A percentile compares a stretch with the other conserved stretches of the same genome.
Conservation (phyloP, 2,329 filamentous ascomycete species). For the Epichloe bromicola region DNA sequence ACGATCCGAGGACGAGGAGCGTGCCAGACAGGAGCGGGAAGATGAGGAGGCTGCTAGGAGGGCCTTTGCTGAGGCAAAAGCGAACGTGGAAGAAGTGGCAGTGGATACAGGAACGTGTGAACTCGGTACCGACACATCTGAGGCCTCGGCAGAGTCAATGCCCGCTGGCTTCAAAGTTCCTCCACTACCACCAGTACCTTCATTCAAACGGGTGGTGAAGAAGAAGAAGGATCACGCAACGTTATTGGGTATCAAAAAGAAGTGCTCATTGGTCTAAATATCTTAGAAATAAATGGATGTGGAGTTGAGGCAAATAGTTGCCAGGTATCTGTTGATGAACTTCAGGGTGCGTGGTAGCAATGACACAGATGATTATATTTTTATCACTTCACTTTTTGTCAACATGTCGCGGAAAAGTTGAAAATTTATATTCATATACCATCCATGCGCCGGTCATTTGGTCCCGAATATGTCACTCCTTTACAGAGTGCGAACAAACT, state of each 20-base stretch:
- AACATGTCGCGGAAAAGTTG: not conserved
- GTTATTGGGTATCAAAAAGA: constrained; percentile 78
- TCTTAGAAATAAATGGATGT: too few relatives aligned
- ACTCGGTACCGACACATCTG: not conserved
- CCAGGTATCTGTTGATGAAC: too few relatives aligned
- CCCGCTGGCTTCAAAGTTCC: constrained; percentile 8
- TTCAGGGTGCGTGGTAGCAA: too few relatives aligned
- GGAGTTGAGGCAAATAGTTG: too few relatives aligned
- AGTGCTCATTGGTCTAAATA: constrained; percentile 41
- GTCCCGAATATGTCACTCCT: not conserved
- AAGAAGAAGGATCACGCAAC: constrained; percentile 75
- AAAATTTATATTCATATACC: not conserved
- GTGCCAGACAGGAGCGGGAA: constrained; percentile 58
- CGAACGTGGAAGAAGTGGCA: constrained; percentile 33
- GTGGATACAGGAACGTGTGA: not conserved
- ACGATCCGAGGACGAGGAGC: constrained; percentile 43
- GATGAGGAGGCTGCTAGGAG: constrained; percentile 68
- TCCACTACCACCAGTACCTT: constrained; percentile 27
- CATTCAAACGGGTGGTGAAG: constrained; percentile 66
- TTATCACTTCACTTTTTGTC: too few relatives aligned
- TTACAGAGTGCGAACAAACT: not conserved
- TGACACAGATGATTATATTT: too few relatives aligned
- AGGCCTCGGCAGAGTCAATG: constrained; percentile 16
- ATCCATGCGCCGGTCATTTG: not conserved
- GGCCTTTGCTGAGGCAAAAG: constrained; percentile 58